Percentiles rank a stretch among this genome's conserved stretches.
These are phyloP conservation scores for Hibiscus syriacus DNA, from an alignment of 345 rosid genomes.

Conservation along the genomic window DNA sequence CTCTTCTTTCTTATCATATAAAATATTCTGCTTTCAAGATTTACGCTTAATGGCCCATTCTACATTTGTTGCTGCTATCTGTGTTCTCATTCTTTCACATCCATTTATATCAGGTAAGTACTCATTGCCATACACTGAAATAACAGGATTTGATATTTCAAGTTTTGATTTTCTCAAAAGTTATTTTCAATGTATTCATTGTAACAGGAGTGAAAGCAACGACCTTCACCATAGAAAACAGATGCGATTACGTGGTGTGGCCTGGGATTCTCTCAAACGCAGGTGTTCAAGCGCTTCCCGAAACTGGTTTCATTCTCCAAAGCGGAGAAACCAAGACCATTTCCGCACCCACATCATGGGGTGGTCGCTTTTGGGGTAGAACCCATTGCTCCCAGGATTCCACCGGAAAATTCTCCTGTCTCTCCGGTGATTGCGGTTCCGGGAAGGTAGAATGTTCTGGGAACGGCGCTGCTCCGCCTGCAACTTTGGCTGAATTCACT, in stretches of 20 bases:
- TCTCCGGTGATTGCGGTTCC: slow-evolving; percentile 85
- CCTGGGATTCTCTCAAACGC: slow-evolving; percentile 83
- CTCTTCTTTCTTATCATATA: slow-evolving; percentile 14
- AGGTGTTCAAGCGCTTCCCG: slow-evolving; percentile 50
- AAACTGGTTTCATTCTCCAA: slow-evolving; percentile 77
- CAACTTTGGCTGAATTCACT: slow-evolving; percentile 80
- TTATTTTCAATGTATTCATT: too few species aligned
- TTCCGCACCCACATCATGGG: slow-evolving; percentile 75
- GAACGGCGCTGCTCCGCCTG: slow-evolving; percentile 67
- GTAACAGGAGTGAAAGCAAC: slow-evolving; percentile 39
- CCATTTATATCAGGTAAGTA: neutral
- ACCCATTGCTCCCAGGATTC: slow-evolving; percentile 66
- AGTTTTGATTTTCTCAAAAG: neutral
- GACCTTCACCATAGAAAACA: slow-evolving; percentile 56
- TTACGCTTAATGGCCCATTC: slow-evolving; percentile 28
- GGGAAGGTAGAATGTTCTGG: slow-evolving; percentile 72
- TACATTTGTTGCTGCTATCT: slow-evolving; percentile 18
- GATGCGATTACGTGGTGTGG: slow-evolving; percentile 79
- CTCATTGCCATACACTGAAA: too few species aligned
- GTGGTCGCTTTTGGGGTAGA: slow-evolving; percentile 91
- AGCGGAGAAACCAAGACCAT: slow-evolving; percentile 50
- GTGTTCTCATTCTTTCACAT: slow-evolving; percentile 15
- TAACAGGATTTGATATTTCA: neutral
- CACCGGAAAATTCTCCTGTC: slow-evolving; percentile 57
- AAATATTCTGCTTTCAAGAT: neutral